These are phyloP conservation scores for Heritiera littoralis DNA, from an alignment of 345 rosid species.

Conservation along the genomic window DNA sequence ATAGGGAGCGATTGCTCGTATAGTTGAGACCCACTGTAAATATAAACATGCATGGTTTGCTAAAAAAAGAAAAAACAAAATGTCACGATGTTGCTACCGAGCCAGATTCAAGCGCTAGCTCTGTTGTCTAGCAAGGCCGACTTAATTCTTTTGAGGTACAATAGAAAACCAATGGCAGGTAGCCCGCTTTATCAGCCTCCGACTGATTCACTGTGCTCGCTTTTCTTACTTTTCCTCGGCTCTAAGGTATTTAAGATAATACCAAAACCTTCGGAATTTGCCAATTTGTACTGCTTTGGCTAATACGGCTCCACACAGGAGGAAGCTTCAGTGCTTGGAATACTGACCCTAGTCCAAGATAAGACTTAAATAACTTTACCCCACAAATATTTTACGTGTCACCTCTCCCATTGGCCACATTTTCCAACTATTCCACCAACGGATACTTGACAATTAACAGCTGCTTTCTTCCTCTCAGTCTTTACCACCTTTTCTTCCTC, in stretches of 20 bases:
- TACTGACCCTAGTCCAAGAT: not conserved
- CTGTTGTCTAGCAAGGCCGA: too few species aligned
- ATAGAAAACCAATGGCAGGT: too few species aligned
- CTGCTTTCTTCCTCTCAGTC: not conserved
- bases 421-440: not conserved
- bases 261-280: too few species aligned
- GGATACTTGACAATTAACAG: not conserved
- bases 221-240: too few species aligned
- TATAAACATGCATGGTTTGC: too few species aligned
- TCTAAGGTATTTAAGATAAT: not conserved
- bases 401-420: not conserved
- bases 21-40: not conserved
- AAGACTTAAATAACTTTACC: not conserved
- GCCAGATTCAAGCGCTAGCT: too few species aligned
- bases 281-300: slow-evolving; percentile 15
- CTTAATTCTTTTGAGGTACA: too few species aligned
- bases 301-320: not conserved
- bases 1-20: not conserved
- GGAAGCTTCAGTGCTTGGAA: slow-evolving; percentile 23
- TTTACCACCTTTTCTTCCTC: not conserved
- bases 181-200: too few species aligned
- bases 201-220: too few species aligned
- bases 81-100: too few species aligned
- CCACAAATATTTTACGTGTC: slow-evolving; percentile 12
- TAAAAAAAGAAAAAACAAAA: too few species aligned